A percentile compares a stretch with the other conserved stretches of the same genome.
Conservation (phyloP, 495 filamentous ascomycete genomes). For the Collariella sp. region DNA sequence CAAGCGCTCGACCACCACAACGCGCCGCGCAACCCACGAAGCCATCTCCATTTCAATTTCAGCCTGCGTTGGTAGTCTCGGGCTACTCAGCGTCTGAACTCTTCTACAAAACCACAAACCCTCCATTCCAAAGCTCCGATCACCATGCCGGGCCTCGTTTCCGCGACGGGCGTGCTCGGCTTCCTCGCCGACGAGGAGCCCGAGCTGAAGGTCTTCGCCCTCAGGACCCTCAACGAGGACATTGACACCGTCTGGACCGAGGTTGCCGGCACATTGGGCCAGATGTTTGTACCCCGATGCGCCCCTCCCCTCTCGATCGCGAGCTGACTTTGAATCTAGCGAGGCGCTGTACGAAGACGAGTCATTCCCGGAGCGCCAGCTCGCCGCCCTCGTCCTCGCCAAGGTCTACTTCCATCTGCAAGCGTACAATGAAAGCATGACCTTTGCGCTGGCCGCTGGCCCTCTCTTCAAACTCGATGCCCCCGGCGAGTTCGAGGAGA, state of each 20-base stretch:
- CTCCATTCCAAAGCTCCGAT: background rate
- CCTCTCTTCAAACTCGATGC: conserved; percentile 89
- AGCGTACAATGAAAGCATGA: conserved; percentile 99
- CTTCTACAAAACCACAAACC: background rate
- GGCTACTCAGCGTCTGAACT: background rate
- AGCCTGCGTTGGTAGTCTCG: background rate
- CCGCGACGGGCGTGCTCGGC: conserved; percentile 88
- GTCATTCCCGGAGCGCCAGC: conserved; percentile 82
- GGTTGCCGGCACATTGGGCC: conserved; percentile 79
- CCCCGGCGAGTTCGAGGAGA: conserved; percentile 95
- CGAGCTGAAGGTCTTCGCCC: conserved; percentile 84
- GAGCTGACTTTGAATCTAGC: conserved; percentile 37
- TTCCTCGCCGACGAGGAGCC: conserved; percentile 91
- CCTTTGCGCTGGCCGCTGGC: conserved; percentile 89
- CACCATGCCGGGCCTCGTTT: conserved; percentile 86
- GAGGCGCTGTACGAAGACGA: conserved; percentile 98
- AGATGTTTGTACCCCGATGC: conserved; percentile 62
- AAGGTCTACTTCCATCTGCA: conserved; percentile 99
- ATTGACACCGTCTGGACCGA: conserved; percentile 97
- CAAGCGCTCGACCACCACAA: conserved; percentile 3
- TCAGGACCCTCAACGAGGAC: conserved; percentile 88
- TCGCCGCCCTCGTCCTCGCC: conserved; percentile 87
- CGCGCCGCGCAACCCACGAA: conserved; percentile 2
- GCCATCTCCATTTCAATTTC: conserved; percentile 1
- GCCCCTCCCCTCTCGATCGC: background rate